Conservation (phyloP, 306 rosid genomes). For the Pterocarpus santalinus region DNA sequence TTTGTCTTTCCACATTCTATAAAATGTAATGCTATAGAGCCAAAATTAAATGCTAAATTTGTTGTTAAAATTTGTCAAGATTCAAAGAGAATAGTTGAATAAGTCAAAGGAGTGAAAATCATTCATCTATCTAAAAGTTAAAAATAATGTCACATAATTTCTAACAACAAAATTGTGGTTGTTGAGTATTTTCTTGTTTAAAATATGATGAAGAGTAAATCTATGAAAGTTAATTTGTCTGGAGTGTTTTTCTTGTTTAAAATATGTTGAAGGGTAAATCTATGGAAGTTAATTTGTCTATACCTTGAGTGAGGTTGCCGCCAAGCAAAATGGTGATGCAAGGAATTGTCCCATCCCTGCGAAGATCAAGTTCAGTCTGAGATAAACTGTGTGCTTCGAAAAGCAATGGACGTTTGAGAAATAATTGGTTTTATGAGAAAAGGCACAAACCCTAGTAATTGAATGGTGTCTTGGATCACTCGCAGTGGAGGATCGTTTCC, state of each 20-base stretch:
- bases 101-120: no score
- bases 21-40: no score
- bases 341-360: conserved; percentile 84
- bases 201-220: background rate
- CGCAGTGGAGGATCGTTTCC: conserved; percentile 70
- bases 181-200: background rate
- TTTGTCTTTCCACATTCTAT: background rate
- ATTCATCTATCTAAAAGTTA: no score
- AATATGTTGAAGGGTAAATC: background rate
- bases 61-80: no score
- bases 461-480: conserved; percentile 66
- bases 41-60: no score
- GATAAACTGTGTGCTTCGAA: background rate
- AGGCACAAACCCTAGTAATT: conserved; percentile 68
- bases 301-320: conserved; percentile 79
- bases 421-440: background rate
- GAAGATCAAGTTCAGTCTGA: conserved; percentile 22
- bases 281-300: conserved; percentile 5
- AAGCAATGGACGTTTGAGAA: background rate
- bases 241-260: background rate
- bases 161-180: no score
- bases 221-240: background rate
- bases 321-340: conserved; percentile 81
- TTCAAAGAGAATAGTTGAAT: no score
- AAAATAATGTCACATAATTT: no score